Evolutionary conservation across 805 yeast species (phyloP), one percentile per base, ranked within the genome.

Genomic region (Wickerhamomyces tratensis): DNA sequence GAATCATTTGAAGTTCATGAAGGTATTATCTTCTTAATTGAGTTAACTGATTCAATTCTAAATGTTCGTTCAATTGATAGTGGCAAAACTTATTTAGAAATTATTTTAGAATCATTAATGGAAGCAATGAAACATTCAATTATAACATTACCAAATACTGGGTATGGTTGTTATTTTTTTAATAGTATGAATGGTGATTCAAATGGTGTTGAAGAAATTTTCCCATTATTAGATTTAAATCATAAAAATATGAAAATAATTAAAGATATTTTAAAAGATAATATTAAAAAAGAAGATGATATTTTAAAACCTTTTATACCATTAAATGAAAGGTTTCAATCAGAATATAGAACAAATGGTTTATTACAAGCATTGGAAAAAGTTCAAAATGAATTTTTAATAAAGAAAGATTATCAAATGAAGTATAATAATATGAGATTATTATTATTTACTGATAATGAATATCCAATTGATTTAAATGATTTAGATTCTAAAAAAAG

Each of bases 401-500:
- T 64, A 34, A 57, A 60, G 5, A 64, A 65, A 14, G 57, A 58
- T 12, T 62, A 54, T 33, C 74, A 71, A 36, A 65, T 62, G 41
- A 55, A 57, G 25, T 81, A 71, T 56, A 75, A 76, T 40, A 70
- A 69, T 37, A 76, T 74, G 49, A 79, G 82, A 51, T 61, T 86
- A 4, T 72, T 86, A 48, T 63, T 87, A 54, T 76, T 88, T 53
- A 86, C 96, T 0, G 83, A 81, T 55, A 78, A 82, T 56, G 93
- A 83, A 49, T 61, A 61, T 38, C 97, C 96, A 0, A 72, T 63
- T 47, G 66, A 67, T 41, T 63, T 64, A 7, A 51, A 64, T 7
- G 65, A 69, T 13, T 43, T 52, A 2, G 64, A 56, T 7, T 62
- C 67, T 5, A 71, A 71, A 50, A 67, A 65, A 38, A 63, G 74